Percentiles rank a stretch among this genome's conserved stretches.
These are phyloP conservation scores for Hypoxylon fragiforme DNA, from an alignment of 495 filamentous ascomycete species.

Conservation along the genomic window DNA sequence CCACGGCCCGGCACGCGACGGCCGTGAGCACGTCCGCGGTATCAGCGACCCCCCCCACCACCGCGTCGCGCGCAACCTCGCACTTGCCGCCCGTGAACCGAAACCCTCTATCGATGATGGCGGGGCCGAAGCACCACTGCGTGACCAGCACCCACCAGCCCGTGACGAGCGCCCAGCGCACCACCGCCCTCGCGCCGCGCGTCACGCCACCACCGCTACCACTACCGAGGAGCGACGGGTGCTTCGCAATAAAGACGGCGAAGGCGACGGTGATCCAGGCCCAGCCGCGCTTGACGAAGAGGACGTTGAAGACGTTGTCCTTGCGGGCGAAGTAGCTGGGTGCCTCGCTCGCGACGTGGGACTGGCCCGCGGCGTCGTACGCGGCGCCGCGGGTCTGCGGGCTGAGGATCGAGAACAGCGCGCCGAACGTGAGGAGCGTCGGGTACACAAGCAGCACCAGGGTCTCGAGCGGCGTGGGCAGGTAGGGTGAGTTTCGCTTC, in stretches of 20 bases:
- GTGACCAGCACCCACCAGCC: conserved; percentile 77
- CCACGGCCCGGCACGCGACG: conserved; percentile 78
- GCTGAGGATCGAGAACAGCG: conserved; percentile 75
- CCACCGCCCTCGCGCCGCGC: conserved; percentile 52
- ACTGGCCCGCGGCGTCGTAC: conserved; percentile 59
- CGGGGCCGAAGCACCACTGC: conserved; percentile 94
- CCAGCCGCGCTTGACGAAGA: conserved; percentile 96
- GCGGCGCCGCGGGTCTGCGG: conserved; percentile 63
- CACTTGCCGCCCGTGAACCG: conserved; percentile 80
- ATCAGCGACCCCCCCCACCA: conserved; percentile 34
- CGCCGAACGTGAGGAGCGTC: conserved; percentile 72
- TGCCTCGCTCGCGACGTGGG: conserved; percentile 59
- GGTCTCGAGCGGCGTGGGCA: conserved; percentile 65
- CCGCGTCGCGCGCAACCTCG: conserved; percentile 48
- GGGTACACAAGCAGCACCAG: conserved; percentile 72
- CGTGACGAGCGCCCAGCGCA: conserved; percentile 73
- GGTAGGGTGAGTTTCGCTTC: conserved; percentile 49
- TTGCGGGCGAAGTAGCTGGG: conserved; percentile 93
- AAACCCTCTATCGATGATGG: conserved; percentile 86
- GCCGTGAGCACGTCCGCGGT: conserved; percentile 64
- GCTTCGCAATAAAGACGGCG: conserved; percentile 60
- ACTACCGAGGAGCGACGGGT: conserved; percentile 59
- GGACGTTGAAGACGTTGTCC: conserved; percentile 82
- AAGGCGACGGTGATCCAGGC: conserved; percentile 80
- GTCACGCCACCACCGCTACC: no score